These are phyloP conservation scores for Sonneratia caseolaris DNA, from an alignment of 345 rosid species.

Conservation along the genomic window DNA sequence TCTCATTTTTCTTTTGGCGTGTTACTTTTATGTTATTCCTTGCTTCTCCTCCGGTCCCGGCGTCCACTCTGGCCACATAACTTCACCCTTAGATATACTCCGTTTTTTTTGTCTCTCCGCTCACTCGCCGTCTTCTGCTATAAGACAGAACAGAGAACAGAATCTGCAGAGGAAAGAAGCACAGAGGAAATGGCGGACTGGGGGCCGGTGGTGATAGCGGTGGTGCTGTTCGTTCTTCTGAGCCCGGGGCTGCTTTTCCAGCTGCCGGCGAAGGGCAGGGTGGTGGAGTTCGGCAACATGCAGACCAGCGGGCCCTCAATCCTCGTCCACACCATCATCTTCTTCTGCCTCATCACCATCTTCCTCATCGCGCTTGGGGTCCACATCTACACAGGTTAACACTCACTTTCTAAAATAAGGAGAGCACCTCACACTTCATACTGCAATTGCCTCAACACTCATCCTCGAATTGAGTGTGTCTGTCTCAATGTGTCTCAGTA, in stretches of 20 bases:
- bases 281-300: conserved; percentile 68
- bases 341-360: conserved; percentile 76
- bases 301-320: conserved; percentile 74
- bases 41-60: neutral
- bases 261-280: conserved; percentile 55
- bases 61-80: neutral
- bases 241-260: conserved; percentile 83
- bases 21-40: neutral
- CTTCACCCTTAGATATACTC: neutral
- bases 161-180: conserved; percentile 11
- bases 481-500: too few relatives aligned
- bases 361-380: conserved; percentile 36
- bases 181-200: conserved; percentile 68
- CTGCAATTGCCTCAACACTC: too few relatives aligned
- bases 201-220: conserved; percentile 83
- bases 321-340: conserved; percentile 65
- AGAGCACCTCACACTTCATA: too few relatives aligned
- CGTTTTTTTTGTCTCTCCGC: too few relatives aligned
- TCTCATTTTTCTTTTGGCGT: too few relatives aligned
- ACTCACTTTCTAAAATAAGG: too few relatives aligned
- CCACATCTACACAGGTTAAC: too few relatives aligned
- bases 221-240: conserved; percentile 70
- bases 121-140: neutral
- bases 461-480: too few relatives aligned
- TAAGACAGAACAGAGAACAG: neutral